A percentile compares a stretch with the other conserved stretches of the same genome.
Evolutionary conservation across 768 basidiomycete species (phyloP).

Genomic region (Clavulina sp.): DNA sequence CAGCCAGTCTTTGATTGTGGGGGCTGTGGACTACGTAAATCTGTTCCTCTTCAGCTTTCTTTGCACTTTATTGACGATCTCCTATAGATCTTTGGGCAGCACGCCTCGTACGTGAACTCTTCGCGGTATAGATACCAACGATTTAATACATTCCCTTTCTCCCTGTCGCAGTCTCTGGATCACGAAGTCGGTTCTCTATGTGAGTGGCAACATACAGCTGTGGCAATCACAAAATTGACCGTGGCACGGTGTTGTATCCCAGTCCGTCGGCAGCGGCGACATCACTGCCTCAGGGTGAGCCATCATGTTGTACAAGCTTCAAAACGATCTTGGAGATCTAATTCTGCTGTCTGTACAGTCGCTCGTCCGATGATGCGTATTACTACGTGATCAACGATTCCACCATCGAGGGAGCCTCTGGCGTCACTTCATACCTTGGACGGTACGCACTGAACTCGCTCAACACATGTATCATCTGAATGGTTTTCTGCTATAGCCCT

Average conservation of each 20-base stretch:
- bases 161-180: too few relatives aligned
- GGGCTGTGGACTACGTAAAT: slow-evolving; percentile 11
- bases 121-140: too few relatives aligned
- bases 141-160: too few relatives aligned
- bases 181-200: background rate
- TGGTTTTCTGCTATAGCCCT: background rate
- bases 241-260: background rate
- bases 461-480: background rate
- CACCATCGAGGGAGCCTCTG: background rate
- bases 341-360: background rate
- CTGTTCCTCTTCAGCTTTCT: background rate
- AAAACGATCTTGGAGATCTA: background rate
- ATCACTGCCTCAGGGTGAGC: background rate
- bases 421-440: background rate
- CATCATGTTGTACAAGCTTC: background rate
- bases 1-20: slow-evolving; percentile 8
- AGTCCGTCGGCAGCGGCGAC: background rate
- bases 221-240: background rate
- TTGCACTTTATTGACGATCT: background rate
- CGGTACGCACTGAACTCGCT: slow-evolving; percentile 1
- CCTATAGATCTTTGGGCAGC: background rate
- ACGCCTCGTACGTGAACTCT: too few relatives aligned
- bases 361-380: background rate
- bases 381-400: slow-evolving; percentile 1
- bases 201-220: background rate